Percentiles rank a stretch among this genome's conserved stretches.
These are phyloP conservation scores for Sordariomycetes sp. DNA, from an alignment of 2,329 filamentous ascomycete genomes.

Conservation along the genomic window DNA sequence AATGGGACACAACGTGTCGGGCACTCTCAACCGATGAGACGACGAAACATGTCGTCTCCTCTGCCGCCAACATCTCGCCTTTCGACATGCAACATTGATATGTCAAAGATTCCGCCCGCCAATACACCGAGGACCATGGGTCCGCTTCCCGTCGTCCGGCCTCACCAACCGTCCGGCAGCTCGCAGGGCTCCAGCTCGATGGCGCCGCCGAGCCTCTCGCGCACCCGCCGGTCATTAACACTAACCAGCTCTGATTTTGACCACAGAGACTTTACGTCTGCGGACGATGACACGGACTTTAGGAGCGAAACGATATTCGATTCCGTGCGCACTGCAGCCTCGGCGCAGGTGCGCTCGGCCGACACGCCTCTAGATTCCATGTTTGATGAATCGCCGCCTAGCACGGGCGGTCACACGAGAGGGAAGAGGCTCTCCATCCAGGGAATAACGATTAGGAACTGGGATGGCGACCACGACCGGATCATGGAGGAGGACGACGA, in stretches of 20 bases:
- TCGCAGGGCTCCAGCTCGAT: conserved; percentile 24
- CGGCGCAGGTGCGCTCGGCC: conserved; percentile 49
- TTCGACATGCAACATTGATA: conserved; percentile 41
- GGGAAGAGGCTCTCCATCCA: conserved; percentile 44
- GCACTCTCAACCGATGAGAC: conserved; percentile 13
- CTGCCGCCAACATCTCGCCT: conserved; percentile 38
- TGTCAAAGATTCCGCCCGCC: conserved; percentile 24
- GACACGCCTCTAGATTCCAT: conserved; percentile 66
- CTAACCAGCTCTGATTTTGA: conserved; percentile 60
- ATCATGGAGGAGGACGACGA: conserved; percentile 56
- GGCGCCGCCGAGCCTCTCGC: conserved; percentile 19
- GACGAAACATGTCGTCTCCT: conserved; percentile 40
- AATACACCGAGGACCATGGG: conserved; percentile 7
- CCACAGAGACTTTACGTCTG: conserved; percentile 47
- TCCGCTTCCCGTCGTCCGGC: conserved; percentile 18
- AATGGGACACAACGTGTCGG: conserved; percentile 10
- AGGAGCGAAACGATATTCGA: conserved; percentile 69
- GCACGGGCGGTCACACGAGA: conserved; percentile 36
- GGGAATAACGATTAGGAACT: conserved; percentile 40
- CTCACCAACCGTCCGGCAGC: conserved; percentile 28
- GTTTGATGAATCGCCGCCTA: conserved; percentile 66
- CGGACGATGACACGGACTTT: conserved; percentile 66
- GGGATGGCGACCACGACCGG: conserved; percentile 34
- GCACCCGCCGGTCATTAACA: conserved; percentile 34
- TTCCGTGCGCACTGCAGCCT: conserved; percentile 59